Evolutionary conservation across 192 early-diverging fungal genomes (phyloP).

Genomic region (Backusella sp.): DNA sequence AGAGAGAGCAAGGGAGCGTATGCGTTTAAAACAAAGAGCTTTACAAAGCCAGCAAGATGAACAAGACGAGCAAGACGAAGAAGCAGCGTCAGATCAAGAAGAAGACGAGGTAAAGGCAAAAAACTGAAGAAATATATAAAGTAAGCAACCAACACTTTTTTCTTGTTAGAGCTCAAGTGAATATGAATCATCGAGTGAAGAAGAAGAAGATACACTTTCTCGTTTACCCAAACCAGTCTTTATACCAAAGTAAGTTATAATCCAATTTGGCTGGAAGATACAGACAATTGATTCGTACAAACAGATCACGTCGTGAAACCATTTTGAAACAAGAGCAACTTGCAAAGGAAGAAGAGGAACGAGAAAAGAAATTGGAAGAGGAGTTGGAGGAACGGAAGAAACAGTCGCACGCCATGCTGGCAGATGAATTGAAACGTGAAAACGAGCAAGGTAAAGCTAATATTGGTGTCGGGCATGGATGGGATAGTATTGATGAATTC

Average conservation of each 20-base stretch:
- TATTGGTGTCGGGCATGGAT: conserved; percentile 4
- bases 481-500: no score
- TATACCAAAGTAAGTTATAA: conserved; percentile 73
- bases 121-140: no score
- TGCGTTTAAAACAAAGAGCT: conserved; percentile 31
- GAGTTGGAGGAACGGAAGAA: conserved; percentile 62
- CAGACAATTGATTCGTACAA: background rate
- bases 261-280: background rate
- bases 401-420: conserved; percentile 77
- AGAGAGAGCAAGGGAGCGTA: conserved; percentile 41
- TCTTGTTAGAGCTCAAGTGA: conserved; percentile 38
- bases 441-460: conserved; percentile 38
- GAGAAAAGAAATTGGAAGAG: conserved; percentile 51
- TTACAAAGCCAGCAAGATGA: background rate
- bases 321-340: conserved; percentile 55
- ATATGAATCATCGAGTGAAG: conserved; percentile 68
- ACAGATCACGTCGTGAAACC: conserved; percentile 60
- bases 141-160: background rate
- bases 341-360: conserved; percentile 54
- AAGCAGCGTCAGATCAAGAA: conserved; percentile 37
- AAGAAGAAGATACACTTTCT: conserved; percentile 54
- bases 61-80: conserved; percentile 31
- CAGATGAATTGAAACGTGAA: conserved; percentile 67
- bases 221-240: conserved; percentile 88
- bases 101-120: background rate